Evolutionary conservation across 2,329 filamentous ascomycete species (phyloP), one percentile per base, ranked within the genome.

Genomic region (Ascochyta pisi): DNA sequence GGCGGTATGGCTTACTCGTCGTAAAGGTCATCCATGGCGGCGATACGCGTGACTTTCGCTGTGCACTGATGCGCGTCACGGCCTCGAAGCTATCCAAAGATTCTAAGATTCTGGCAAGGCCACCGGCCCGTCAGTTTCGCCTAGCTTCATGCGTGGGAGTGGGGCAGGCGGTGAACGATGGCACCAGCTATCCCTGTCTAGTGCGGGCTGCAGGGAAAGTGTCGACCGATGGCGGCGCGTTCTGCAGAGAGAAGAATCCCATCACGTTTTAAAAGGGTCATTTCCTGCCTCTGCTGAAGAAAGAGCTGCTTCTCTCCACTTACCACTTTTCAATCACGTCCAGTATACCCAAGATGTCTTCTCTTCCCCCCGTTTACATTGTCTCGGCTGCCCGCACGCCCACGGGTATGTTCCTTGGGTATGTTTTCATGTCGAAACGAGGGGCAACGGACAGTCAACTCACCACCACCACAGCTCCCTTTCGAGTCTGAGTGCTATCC

Each of bases 371-470:
- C 57, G 94, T 99, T 65, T 99, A 99, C 82, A 97, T 99, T 73
- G 92, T 97, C 74, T 95, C 95, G 57, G 89, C 88, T 63, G 91
- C 87, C 72, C 87, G 93, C 79, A 99, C 95, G 64, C 95, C 95
- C 49, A 84, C 96, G 64, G 95, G 95, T 71, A 93, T 91, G 65
- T 99, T 99, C 81, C 86, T 96, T 73, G 95, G 95, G 92, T 96
- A 79, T 77, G 84, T 72, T 62, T 54, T 53, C 41, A 12, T 39
- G 23, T 48, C 35, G 29, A 35, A 50, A 37, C 37, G 65, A 66
- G 68, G 69, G 63, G 63, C 61, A 66, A 57, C 58, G 62, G 41
- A 33, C 47, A 43, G 16, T 35, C 24, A 42, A 34, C 50, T 58
- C 37, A 65, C 65, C 57, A 54, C 60, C 51, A 64, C 37, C 62